These are phyloP conservation scores for Ochetophila trinervis DNA, from an alignment of 306 rosid species.

Conservation along the genomic window DNA sequence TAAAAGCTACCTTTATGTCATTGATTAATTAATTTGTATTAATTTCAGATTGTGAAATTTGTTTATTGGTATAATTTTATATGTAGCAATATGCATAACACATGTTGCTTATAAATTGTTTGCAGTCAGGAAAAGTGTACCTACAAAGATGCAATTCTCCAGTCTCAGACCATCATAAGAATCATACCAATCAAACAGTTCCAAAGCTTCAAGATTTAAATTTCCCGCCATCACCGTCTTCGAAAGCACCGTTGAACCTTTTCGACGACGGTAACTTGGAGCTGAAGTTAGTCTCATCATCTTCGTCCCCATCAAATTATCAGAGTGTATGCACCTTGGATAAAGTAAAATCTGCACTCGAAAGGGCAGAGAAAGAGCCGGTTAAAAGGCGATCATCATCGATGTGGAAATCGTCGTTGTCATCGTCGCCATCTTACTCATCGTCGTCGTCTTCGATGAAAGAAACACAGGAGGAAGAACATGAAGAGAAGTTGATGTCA, in stretches of 20 bases:
- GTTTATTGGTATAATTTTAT: constrained; percentile 3
- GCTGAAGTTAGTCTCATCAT: constrained; percentile 52
- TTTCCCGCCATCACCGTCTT: constrained; percentile 58
- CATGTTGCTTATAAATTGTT: not conserved
- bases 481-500: constrained; percentile 40
- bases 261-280: constrained; percentile 71
- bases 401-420: constrained; percentile 49
- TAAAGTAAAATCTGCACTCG: constrained; percentile 87
- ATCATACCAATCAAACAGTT: constrained; percentile 34
- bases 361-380: constrained; percentile 92
- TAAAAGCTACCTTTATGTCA: constrained; percentile 15
- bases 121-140: constrained; percentile 93
- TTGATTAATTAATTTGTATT: constrained; percentile 16
- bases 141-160: constrained; percentile 55
- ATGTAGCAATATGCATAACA: not conserved
- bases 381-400: constrained; percentile 46
- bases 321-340: constrained; percentile 91
- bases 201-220: constrained; percentile 70
- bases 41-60: not conserved
- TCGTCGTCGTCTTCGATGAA: constrained; percentile 63
- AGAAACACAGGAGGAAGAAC: constrained; percentile 65
- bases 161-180: constrained; percentile 34
- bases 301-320: constrained; percentile 49
- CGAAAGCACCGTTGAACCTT: constrained; percentile 52
- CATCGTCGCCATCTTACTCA: constrained; percentile 57